Base-by-base conservation (phyloP, 495 filamentous ascomycete species). In the Xylaria cubensis region DNA sequence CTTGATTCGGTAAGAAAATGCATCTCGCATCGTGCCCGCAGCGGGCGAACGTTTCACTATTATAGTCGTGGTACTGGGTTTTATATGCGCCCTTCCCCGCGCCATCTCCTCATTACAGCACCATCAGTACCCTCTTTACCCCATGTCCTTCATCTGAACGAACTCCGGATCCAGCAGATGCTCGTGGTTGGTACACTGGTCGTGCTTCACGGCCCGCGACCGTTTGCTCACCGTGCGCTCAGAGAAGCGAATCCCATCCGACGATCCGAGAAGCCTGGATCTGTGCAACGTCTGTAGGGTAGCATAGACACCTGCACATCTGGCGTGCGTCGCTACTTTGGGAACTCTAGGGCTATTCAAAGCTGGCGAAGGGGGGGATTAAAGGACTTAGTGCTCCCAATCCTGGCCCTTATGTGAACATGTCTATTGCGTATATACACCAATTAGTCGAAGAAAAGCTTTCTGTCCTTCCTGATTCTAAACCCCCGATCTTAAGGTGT, bases 1-100 rank as follows among this genome's bases (percentile, higher is more conserved):
- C 55, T 70, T 70, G 68, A 70, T 70, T 70, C 68, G 68, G 68
- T 53, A 62, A 64, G 42, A 69, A 46, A 29, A 26, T 17, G 46
- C 42, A 63, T 70, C 68, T 70, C 44, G 68, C 68, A 69, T 69
- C 56, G 17, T 26, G 53, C 55, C 42, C 53, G 56, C 67, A 34
- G 55, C 67, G 24, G 50, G 55, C 67, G 24, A 62, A 62, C 53
- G 56, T 70, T 58, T 62, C 50, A 53, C 58, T 70, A 10, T 51
- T 36, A 50, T 62, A 44, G 41, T 53, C 53, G 61, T 62, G 51
- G 53, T 59, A 69, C 51, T 42, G 50, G 67, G 53, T n/a, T 69
- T 67, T 29, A 55, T 42, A 69, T 69, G 39, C 53, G 53, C 26
- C 32, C 41, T 64, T 26, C 56, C 58, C 46, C 68, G 68, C 50